phyloP scores from a whole-genome alignment of 1,284 basidiomycete genomes.

The Acaromyces ingoldii region DNA sequence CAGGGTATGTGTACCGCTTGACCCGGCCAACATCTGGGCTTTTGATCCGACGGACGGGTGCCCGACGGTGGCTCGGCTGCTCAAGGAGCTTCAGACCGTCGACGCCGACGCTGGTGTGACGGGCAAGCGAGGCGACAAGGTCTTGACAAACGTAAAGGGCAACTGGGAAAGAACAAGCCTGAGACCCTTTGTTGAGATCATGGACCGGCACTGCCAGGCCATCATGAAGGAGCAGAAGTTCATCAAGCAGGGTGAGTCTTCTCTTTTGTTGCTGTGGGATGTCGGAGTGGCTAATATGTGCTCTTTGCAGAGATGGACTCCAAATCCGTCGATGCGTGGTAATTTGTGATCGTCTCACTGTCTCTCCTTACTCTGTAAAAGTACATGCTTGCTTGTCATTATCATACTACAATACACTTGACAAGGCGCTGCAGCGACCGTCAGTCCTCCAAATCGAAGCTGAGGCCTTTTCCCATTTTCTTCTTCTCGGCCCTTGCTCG shows the following conservation, averaged over 20 bases:
- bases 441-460: conserved; percentile 26
- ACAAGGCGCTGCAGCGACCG: too few relatives aligned
- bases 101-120: conserved; percentile 12
- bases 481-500: conserved; percentile 7
- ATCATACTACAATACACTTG: too few relatives aligned
- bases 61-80: conserved; percentile 77
- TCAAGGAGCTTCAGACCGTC: conserved; percentile 65
- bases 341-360: too few relatives aligned
- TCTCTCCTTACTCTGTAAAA: too few relatives aligned
- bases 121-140: conserved; percentile 21
- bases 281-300: too few relatives aligned
- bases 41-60: conserved; percentile 76
- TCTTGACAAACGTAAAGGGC: conserved; percentile 37
- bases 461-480: conserved; percentile 24
- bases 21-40: conserved; percentile 68
- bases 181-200: conserved; percentile 81
- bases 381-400: too few relatives aligned
- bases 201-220: conserved; percentile 66
- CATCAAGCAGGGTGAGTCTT: conserved; percentile 14
- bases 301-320: too few relatives aligned
- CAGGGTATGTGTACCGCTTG: conserved; percentile 87
- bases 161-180: conserved; percentile 61
- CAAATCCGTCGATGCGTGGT: too few relatives aligned
- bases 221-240: conserved; percentile 52
- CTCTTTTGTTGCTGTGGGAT: too few relatives aligned